Base-by-base conservation (phyloP, 371 early-diverging fungal species). In the Choanephora cucurbitarum region DNA sequence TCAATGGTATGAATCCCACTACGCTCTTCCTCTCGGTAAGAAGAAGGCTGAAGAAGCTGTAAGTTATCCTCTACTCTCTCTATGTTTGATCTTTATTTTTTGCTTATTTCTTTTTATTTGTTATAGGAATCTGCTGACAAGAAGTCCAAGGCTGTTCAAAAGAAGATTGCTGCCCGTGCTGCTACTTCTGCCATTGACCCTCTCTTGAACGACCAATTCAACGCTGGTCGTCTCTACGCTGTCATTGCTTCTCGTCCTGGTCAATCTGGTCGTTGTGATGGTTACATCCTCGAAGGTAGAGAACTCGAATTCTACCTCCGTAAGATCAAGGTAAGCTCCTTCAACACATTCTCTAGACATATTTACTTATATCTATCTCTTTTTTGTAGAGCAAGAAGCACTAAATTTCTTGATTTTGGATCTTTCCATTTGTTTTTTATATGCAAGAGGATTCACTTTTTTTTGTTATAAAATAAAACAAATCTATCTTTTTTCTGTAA, bases 251-350 rank as follows among this genome's bases (percentile, higher is more conserved):
- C 98, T 58, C 95, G 99, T 72, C 99, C 99, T 39, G 99, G 99
- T 65, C 99, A 99, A 85, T 88, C 90, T 67, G 99, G 99, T 66
- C 93, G 94, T 69, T 87, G 90, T 61, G 98, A 98, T 75, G 99
- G 99, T 49, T 95, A 97, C 88, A 91, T 99, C 66, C 88, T 99
- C 47, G 99, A 99, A 81, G 99, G 99, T 64, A 93, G 95, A 75
- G 96, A 97, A 82, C 92, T 97, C 55, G 90, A 94, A 49, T 97
- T 97, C 88, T 97, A 97, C 86, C 63, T 90, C 73, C 83, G 87
- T 64, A 93, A 92, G 86, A 83, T 96, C 78, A 93, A 92, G 85
- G 73, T 72, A 64, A 57, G 28, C 28, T 5, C 40, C 87, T 22
- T 5, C 18, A 8, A 22, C 3, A 11, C 7, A 21, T 19, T 11